These are phyloP conservation scores for Chrysochromulina tobinii DNA, from an alignment of 78 protist genomes.

Conservation along the genomic window DNA sequence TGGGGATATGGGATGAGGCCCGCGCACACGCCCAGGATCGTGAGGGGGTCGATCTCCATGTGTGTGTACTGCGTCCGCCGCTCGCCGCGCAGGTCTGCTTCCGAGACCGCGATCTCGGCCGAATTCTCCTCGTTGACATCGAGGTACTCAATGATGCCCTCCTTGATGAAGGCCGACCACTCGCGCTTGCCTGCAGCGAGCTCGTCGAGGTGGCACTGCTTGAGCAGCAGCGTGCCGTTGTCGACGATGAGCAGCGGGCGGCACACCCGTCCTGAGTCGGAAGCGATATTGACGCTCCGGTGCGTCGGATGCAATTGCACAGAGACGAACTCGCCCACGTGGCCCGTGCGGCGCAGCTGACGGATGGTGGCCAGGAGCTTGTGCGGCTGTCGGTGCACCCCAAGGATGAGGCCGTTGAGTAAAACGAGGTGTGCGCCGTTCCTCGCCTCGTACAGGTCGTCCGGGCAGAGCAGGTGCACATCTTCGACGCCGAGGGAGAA, in stretches of 20 bases:
- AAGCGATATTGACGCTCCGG: slow-evolving; percentile 81
- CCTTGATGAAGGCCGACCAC: slow-evolving; percentile 31
- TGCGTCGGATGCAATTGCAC: slow-evolving; percentile 55
- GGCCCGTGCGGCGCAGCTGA: slow-evolving; percentile 11
- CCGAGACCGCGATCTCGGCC: slow-evolving; percentile 16
- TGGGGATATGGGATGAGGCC: slow-evolving; percentile 73
- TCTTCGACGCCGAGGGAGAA: slow-evolving; percentile 89
- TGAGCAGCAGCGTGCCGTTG: slow-evolving; percentile 70
- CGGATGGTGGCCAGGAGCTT: slow-evolving; percentile 31
- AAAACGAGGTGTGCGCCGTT: neutral
- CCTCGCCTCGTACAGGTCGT: neutral
- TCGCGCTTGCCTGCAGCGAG: slow-evolving; percentile 66
- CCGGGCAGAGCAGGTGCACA: neutral
- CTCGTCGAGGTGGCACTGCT: slow-evolving; percentile 43
- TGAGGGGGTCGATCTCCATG: slow-evolving; percentile 98
- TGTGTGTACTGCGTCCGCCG: slow-evolving; percentile 80
- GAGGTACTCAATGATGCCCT: slow-evolving; percentile 63
- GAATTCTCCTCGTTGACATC: slow-evolving; percentile 90
- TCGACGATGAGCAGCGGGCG: slow-evolving; percentile 96
- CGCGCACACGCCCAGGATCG: slow-evolving; percentile 91
- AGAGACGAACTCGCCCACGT: slow-evolving; percentile 80
- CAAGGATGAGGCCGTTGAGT: slow-evolving; percentile 63
- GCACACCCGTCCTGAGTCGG: slow-evolving; percentile 99
- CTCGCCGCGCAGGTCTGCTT: neutral
- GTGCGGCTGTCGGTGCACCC: slow-evolving; percentile 89